Percentiles rank a stretch among this genome's conserved stretches.
phyloP scores from a whole-genome alignment of 2,329 filamentous ascomycete species.

The Aspergillus sp. region DNA sequence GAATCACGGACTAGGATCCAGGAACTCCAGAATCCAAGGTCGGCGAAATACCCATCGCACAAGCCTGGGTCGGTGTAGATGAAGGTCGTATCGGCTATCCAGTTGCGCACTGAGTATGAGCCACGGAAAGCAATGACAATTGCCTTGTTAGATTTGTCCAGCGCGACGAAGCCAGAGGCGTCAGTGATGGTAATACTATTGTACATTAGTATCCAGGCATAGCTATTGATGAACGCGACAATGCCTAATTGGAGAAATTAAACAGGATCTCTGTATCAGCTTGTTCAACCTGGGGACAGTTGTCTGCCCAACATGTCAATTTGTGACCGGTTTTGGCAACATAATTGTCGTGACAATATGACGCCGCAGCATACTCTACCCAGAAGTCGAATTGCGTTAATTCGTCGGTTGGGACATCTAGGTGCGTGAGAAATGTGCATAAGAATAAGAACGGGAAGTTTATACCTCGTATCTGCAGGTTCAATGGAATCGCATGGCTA shows the following conservation, averaged over 20 bases:
- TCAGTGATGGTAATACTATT: slow-evolving; percentile 26
- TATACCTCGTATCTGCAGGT: neutral
- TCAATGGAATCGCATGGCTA: neutral
- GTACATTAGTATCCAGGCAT: neutral
- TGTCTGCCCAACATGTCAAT: slow-evolving; percentile 36
- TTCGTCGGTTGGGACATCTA: neutral
- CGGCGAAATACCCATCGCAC: slow-evolving; percentile 38
- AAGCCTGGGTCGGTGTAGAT: slow-evolving; percentile 26
- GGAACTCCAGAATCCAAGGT: slow-evolving; percentile 42
- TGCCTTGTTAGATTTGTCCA: slow-evolving; percentile 39
- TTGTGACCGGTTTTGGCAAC: slow-evolving; percentile 32
- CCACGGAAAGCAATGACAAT: slow-evolving; percentile 34
- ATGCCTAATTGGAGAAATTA: slow-evolving; percentile 42
- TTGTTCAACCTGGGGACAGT: slow-evolving; percentile 40
- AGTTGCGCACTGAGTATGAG: slow-evolving; percentile 28
- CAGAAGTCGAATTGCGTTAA: slow-evolving; percentile 34
- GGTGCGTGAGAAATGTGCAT: neutral
- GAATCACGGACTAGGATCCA: slow-evolving; percentile 33
- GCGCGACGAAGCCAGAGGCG: slow-evolving; percentile 43
- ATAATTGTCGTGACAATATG: slow-evolving; percentile 45
- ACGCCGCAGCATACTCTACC: slow-evolving; percentile 45
- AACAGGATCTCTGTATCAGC: slow-evolving; percentile 26
- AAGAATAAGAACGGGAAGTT: neutral
- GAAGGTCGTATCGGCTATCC: slow-evolving; percentile 19
- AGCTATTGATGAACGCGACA: slow-evolving; percentile 10